Conservation (phyloP, 2,329 filamentous ascomycete genomes). For the Ambrosiella beaveri region DNA sequence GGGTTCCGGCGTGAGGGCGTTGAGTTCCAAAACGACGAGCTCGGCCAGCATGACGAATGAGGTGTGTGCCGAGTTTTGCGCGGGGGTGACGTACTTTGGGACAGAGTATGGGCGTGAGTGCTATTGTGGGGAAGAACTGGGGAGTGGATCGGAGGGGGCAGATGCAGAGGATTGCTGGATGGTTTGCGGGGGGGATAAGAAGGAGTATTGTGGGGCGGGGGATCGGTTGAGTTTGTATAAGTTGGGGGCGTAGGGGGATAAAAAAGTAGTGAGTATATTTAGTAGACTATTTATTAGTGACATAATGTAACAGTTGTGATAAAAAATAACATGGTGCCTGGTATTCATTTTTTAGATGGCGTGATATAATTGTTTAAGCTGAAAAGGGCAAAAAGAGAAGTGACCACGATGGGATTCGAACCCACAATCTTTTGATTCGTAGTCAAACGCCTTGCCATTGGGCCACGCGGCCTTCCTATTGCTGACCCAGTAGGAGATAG, state of each 20-base stretch:
- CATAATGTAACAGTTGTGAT: too few relatives aligned
- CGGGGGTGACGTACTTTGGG: constrained; percentile 20
- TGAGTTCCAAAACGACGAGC: constrained; percentile 16
- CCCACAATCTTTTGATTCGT: too few relatives aligned
- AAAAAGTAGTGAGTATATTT: too few relatives aligned
- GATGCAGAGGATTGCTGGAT: constrained; percentile 23
- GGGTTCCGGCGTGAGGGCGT: constrained; percentile 20
- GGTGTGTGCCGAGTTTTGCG: constrained; percentile 20
- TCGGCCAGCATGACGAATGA: constrained; percentile 20
- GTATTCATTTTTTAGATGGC: too few relatives aligned
- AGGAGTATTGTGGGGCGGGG: constrained; percentile 25
- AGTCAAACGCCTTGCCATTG: too few relatives aligned
- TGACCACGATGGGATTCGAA: too few relatives aligned
- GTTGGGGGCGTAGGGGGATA: neutral
- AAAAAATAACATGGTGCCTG: too few relatives aligned
- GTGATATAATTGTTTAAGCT: too few relatives aligned
- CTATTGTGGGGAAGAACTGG: constrained; percentile 22
- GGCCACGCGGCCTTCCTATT: too few relatives aligned
- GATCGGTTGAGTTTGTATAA: constrained; percentile 22
- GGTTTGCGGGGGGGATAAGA: constrained; percentile 23
- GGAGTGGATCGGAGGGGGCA: constrained; percentile 17
- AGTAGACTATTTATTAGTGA: too few relatives aligned
- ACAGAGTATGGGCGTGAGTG: constrained; percentile 24
- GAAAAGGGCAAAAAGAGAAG: too few relatives aligned
- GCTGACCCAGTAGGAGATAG: too few relatives aligned